A percentile compares a stretch with the other conserved stretches of the same genome.
Evolutionary conservation across 2,329 filamentous ascomycete species (phyloP).

Genomic region (Clonostachys rhizophaga): DNA sequence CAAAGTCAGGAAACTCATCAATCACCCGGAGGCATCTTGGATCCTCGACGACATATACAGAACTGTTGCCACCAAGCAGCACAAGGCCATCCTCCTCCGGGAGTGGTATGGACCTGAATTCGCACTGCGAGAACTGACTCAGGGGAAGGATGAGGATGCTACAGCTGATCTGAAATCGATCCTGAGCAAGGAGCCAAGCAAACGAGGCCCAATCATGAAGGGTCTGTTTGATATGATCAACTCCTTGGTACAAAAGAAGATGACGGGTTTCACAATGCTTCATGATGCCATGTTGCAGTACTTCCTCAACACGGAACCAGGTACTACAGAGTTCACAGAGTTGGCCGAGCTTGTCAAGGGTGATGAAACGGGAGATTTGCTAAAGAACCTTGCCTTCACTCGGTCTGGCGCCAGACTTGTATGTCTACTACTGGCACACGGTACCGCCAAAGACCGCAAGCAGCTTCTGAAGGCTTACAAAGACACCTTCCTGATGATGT

Average conservation of each 20-base stretch:
- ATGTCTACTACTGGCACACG: conserved; percentile 77
- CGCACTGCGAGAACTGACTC: conserved; percentile 61
- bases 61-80: conserved; percentile 76
- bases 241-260: conserved; percentile 89
- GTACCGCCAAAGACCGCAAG: conserved; percentile 89
- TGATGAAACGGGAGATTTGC: conserved; percentile 82
- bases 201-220: conserved; percentile 81
- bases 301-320: conserved; percentile 73
- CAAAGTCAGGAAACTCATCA: conserved; percentile 86
- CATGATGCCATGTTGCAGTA: conserved; percentile 99
- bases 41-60: conserved; percentile 97
- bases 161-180: conserved; percentile 70
- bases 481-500: conserved; percentile 82
- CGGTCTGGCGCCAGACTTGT: conserved; percentile 80
- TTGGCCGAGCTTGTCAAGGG: conserved; percentile 89
- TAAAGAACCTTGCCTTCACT: conserved; percentile 96
- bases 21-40: conserved; percentile 95
- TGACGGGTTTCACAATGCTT: conserved; percentile 94
- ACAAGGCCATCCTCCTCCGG: conserved; percentile 78
- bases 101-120: conserved; percentile 98
- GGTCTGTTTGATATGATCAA: conserved; percentile 85
- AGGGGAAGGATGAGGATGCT: conserved; percentile 44
- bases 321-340: conserved; percentile 76
- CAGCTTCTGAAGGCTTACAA: conserved; percentile 85
- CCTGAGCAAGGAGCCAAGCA: conserved; percentile 73